Percentiles rank a stretch among this genome's conserved stretches.
phyloP scores from a whole-genome alignment of 2,329 filamentous ascomycete genomes.

The Epicoccum sorghinum region DNA sequence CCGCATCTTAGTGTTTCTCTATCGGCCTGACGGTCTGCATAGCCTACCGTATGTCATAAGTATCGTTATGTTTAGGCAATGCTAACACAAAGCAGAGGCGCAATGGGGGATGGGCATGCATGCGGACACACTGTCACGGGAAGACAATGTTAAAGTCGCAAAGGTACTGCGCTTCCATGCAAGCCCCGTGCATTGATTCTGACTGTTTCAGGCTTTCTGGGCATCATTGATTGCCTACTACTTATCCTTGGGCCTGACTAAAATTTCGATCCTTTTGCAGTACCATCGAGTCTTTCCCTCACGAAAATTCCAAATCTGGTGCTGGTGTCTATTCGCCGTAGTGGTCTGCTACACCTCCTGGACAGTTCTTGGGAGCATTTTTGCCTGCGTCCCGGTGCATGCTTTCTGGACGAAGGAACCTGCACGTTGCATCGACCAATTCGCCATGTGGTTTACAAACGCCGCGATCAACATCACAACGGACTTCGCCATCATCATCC shows the following conservation, averaged over 20 bases:
- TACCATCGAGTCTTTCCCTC: slow-evolving; percentile 41
- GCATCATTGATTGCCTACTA: slow-evolving; percentile 42
- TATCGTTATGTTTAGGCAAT: neutral
- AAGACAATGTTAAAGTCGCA: slow-evolving; percentile 27
- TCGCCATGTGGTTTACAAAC: slow-evolving; percentile 41
- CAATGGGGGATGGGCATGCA: slow-evolving; percentile 40
- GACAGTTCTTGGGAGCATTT: slow-evolving; percentile 42
- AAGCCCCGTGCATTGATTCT: neutral
- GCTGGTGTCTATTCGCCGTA: slow-evolving; percentile 32
- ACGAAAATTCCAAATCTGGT: slow-evolving; percentile 32
- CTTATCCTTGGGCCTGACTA: slow-evolving; percentile 41
- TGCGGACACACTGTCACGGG: slow-evolving; percentile 17
- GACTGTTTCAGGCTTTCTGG: slow-evolving; percentile 37
- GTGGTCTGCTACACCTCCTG: slow-evolving; percentile 36
- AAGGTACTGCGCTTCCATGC: slow-evolving; percentile 23
- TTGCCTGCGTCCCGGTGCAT: slow-evolving; percentile 40
- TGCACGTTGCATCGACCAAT: slow-evolving; percentile 41
- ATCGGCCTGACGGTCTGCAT: slow-evolving; percentile 38
- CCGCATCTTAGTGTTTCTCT: slow-evolving; percentile 27
- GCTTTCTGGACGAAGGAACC: slow-evolving; percentile 42
- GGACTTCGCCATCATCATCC: slow-evolving; percentile 42
- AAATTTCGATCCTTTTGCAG: slow-evolving; percentile 43
- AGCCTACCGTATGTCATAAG: slow-evolving; percentile 31
- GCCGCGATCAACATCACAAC: slow-evolving; percentile 41
- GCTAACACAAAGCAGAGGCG: slow-evolving; percentile 32